Percentiles rank a stretch among this genome's conserved stretches.
Conservation (phyloP, 768 basidiomycete species). For the Cystobasidiopsis lactophilus region DNA sequence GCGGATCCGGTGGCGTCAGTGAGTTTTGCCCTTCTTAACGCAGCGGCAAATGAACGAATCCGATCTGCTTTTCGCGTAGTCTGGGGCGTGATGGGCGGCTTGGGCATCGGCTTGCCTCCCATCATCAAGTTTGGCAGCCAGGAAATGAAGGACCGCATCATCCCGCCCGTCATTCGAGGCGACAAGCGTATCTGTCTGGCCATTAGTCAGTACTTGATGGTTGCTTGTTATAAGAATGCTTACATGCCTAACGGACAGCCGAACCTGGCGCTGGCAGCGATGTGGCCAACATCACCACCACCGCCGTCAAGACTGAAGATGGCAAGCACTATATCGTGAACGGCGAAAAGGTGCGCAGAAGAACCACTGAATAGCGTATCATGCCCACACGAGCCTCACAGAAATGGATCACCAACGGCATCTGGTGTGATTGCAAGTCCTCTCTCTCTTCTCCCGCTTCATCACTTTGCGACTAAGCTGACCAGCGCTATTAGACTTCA, state of each 20-base stretch:
- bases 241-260: neutral
- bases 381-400: neutral
- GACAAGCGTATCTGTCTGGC: conserved; percentile 15
- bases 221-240: neutral
- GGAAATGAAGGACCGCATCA: conserved; percentile 8
- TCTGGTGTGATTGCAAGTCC: conserved; percentile 8
- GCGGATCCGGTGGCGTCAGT: conserved; percentile 5
- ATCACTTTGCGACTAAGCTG: neutral
- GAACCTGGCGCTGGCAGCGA: conserved; percentile 8
- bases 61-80: neutral
- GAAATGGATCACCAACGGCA: conserved; percentile 8
- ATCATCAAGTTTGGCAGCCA: conserved; percentile 1
- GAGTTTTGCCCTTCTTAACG: neutral
- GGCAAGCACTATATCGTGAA: conserved; percentile 14
- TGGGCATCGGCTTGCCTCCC: conserved; percentile 5
- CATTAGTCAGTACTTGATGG: conserved; percentile 11
- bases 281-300: conserved; percentile 14
- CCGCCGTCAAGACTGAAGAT: conserved; percentile 8
- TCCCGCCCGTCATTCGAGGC: conserved; percentile 7
- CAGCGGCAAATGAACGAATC: neutral
- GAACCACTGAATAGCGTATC: neutral
- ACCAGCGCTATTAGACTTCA: conserved; percentile 2
- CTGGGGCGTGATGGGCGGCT: conserved; percentile 12
- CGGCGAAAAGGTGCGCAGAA: conserved; percentile 12
- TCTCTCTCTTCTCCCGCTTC: neutral